These are phyloP conservation scores for Trifolium subterraneum DNA, from an alignment of 306 rosid genomes.

Conservation along the genomic window DNA sequence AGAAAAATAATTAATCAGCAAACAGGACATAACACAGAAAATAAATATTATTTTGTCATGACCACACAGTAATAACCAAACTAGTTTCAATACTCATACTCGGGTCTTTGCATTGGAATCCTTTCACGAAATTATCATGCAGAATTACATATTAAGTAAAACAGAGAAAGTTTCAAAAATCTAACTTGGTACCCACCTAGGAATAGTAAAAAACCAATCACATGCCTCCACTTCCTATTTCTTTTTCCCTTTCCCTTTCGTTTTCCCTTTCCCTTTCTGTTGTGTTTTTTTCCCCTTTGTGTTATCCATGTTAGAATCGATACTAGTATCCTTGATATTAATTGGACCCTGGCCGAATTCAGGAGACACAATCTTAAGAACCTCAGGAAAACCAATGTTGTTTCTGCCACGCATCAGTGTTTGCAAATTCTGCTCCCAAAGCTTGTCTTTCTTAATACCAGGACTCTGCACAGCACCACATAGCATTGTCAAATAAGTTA, in stretches of 20 bases:
- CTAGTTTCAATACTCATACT: constrained; percentile 4
- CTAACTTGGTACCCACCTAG: constrained; percentile 14
- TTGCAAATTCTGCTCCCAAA: constrained; percentile 70
- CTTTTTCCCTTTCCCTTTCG: constrained; percentile 54
- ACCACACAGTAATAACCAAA: constrained; percentile 27
- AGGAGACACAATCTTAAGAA: constrained; percentile 61
- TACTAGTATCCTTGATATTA: constrained; percentile 42
- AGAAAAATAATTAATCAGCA: not conserved
- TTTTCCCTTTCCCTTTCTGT: constrained; percentile 53
- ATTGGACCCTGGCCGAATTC: constrained; percentile 57
- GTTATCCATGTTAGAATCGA: constrained; percentile 42
- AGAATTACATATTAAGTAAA: constrained; percentile 22
- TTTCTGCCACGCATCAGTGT: constrained; percentile 57
- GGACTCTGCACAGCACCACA: constrained; percentile 62
- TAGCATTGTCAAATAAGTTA: constrained; percentile 5
- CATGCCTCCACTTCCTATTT: constrained; percentile 41
- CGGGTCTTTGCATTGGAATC: not conserved
- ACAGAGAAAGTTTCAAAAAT: constrained; percentile 3
- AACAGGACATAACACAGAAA: not conserved
- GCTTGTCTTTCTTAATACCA: constrained; percentile 62
- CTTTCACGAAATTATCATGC: constrained; percentile 4
- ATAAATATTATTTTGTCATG: constrained; percentile 2
- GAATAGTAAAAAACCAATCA: constrained; percentile 3
- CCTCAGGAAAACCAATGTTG: constrained; percentile 57
- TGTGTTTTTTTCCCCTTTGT: constrained; percentile 49